These are phyloP conservation scores for Umbelopsis isabellina DNA, from an alignment of 192 early-diverging fungal genomes.

Conservation along the genomic window DNA sequence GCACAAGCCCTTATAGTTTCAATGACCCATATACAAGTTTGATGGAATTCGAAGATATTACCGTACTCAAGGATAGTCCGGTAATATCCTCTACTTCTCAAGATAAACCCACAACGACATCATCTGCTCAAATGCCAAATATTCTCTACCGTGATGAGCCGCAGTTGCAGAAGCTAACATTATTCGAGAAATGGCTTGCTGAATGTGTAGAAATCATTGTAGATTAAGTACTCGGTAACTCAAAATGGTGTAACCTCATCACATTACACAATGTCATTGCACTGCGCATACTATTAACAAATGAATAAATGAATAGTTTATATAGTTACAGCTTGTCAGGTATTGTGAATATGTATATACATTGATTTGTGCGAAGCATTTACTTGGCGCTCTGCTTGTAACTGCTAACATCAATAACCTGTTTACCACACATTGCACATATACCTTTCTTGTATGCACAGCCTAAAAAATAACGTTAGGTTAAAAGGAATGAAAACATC, in stretches of 20 bases:
- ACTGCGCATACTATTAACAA: not conserved
- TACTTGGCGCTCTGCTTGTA: constrained; percentile 66
- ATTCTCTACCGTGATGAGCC: not conserved
- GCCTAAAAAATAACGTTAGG: constrained; percentile 28
- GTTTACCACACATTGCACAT: constrained; percentile 64
- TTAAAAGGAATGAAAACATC: not conserved
- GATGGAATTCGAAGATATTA: not conserved
- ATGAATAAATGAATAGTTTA: not conserved
- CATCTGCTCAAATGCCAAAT: not conserved
- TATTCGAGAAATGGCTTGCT: not conserved
- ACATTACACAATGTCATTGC: not conserved
- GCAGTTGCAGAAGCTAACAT: not conserved
- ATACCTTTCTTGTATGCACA: constrained; percentile 67
- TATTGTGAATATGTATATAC: not conserved
- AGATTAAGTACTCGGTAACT: not conserved
- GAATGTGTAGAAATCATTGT: not conserved
- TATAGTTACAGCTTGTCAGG: not conserved
- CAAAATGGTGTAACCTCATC: not conserved
- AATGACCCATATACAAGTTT: not conserved
- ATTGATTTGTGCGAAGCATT: not conserved
- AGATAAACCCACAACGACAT: too few relatives aligned
- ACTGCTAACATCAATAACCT: constrained; percentile 55
- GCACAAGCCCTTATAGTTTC: not conserved
- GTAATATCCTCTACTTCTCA: too few relatives aligned
- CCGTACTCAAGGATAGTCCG: too few relatives aligned